These are phyloP conservation scores for Metschnikowia peoriensis DNA, from an alignment of 805 yeast species.

Conservation along the genomic window DNA sequence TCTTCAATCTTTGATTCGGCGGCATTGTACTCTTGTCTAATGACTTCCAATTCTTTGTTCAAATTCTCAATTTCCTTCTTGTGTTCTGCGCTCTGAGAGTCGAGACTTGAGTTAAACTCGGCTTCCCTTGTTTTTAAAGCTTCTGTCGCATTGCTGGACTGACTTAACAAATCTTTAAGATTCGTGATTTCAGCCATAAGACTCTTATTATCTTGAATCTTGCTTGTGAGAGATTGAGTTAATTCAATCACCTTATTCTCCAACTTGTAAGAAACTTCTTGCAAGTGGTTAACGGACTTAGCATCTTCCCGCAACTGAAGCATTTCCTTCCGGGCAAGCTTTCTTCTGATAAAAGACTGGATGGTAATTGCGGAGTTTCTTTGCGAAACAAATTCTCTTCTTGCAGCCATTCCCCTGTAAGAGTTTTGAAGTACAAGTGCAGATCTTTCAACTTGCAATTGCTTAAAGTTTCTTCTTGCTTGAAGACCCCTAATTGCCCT, in stretches of 20 bases:
- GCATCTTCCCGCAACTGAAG: slow-evolving; percentile 76
- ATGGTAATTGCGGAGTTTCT: slow-evolving; percentile 61
- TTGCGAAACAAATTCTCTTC: slow-evolving; percentile 47
- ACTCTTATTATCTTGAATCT: slow-evolving; percentile 78
- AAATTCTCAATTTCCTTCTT: slow-evolving; percentile 46
- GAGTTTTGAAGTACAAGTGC: slow-evolving; percentile 72
- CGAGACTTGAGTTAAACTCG: slow-evolving; percentile 48
- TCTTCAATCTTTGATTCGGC: slow-evolving; percentile 61
- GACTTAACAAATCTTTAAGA: slow-evolving; percentile 47
- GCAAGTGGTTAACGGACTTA: slow-evolving; percentile 82
- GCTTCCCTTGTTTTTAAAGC: slow-evolving; percentile 53
- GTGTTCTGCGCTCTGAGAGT: slow-evolving; percentile 47
- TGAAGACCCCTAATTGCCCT: slow-evolving; percentile 49
- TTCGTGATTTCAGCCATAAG: slow-evolving; percentile 59
- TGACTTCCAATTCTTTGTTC: slow-evolving; percentile 53
- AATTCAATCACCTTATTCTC: slow-evolving; percentile 98
- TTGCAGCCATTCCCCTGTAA: slow-evolving; percentile 67
- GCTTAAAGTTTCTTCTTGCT: slow-evolving; percentile 51
- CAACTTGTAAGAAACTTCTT: slow-evolving; percentile 87
- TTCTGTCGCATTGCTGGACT: slow-evolving; percentile 52
- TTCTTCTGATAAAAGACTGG: slow-evolving; percentile 78
- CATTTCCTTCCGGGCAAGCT: slow-evolving; percentile 66
- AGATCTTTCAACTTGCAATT: slow-evolving; percentile 55
- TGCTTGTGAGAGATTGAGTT: slow-evolving; percentile 77
- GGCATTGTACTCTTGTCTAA: slow-evolving; percentile 54